Conservation (phyloP, 805 yeast genomes). For the Ogataea trehalophila region DNA sequence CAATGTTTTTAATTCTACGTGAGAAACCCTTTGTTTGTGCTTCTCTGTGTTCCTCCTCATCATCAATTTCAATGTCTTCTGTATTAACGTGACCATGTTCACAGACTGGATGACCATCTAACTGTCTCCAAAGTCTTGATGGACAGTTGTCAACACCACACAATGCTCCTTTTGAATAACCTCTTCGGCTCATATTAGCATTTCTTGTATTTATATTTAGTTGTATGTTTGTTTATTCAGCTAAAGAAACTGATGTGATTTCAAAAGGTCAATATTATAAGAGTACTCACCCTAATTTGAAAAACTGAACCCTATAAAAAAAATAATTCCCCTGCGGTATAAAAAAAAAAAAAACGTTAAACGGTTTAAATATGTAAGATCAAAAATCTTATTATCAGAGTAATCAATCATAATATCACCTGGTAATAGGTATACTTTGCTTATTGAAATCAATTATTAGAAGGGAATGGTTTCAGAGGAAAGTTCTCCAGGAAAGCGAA, state of each 20-base stretch:
- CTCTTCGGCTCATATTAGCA: conserved; percentile 1
- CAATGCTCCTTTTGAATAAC: conserved; percentile 57
- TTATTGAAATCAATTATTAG: too few relatives aligned
- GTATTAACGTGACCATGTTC: conserved; percentile 88
- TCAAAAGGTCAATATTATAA: too few relatives aligned
- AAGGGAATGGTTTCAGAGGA: neutral
- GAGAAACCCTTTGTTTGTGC: conserved; percentile 49
- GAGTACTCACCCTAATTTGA: too few relatives aligned
- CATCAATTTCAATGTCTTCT: conserved; percentile 72
- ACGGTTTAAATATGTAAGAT: too few relatives aligned
- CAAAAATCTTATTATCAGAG: too few relatives aligned
- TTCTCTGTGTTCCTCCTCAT: conserved; percentile 65
- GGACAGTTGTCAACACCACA: conserved; percentile 93
- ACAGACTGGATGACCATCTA: conserved; percentile 80
- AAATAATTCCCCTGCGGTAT: too few relatives aligned
- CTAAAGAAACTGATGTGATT: neutral
- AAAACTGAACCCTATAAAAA: too few relatives aligned
- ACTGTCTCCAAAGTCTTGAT: conserved; percentile 63
- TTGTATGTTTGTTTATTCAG: neutral
- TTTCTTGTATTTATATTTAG: neutral
- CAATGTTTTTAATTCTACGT: conserved; percentile 46
- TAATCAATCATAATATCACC: too few relatives aligned
- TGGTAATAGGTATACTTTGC: too few relatives aligned
- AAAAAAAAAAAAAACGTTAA: too few relatives aligned
- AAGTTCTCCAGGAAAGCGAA: neutral